phyloP scores from a whole-genome alignment of 345 rosid species.

The Salix udensis region DNA sequence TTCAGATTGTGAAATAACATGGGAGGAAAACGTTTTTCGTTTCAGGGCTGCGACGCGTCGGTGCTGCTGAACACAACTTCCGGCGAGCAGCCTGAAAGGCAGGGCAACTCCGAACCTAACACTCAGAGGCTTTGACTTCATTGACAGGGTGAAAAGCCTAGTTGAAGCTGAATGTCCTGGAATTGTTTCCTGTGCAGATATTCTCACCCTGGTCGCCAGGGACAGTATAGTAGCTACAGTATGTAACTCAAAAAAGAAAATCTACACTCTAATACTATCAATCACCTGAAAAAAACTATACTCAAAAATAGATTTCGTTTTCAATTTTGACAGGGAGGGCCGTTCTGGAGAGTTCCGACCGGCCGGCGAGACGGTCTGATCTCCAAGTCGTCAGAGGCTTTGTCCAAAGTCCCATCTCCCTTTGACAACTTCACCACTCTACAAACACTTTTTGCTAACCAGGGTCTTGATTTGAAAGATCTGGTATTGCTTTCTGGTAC shows the following conservation, averaged over 20 bases:
- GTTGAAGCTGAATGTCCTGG: slow-evolving; percentile 64
- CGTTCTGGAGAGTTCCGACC: slow-evolving; percentile 71
- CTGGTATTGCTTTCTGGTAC: slow-evolving; percentile 41
- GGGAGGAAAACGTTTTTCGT: background rate
- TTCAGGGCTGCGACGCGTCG: slow-evolving; percentile 80
- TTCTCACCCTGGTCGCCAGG: slow-evolving; percentile 54
- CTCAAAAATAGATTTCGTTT: too few species aligned
- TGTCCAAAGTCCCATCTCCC: slow-evolving; percentile 51
- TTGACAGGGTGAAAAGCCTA: slow-evolving; percentile 54
- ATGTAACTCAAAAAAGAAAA: slow-evolving; percentile 11
- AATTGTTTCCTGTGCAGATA: slow-evolving; percentile 70
- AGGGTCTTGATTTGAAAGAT: slow-evolving; percentile 62
- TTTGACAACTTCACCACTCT: slow-evolving; percentile 47
- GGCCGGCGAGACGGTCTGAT: slow-evolving; percentile 66
- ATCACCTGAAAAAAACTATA: background rate
- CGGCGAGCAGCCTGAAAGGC: slow-evolving; percentile 50
- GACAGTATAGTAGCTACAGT: slow-evolving; percentile 61
- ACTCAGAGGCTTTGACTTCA: slow-evolving; percentile 62
- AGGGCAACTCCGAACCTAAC: slow-evolving; percentile 54
- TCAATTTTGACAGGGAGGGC: slow-evolving; percentile 51
- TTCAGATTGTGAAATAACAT: background rate
- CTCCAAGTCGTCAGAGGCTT: slow-evolving; percentile 55
- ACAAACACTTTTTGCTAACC: slow-evolving; percentile 43
- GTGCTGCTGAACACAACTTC: slow-evolving; percentile 59
- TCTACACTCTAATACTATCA: background rate